Percentiles rank a stretch among this genome's conserved stretches.
Conservation (phyloP, 768 basidiomycete genomes). For the Mycena polygramma region DNA sequence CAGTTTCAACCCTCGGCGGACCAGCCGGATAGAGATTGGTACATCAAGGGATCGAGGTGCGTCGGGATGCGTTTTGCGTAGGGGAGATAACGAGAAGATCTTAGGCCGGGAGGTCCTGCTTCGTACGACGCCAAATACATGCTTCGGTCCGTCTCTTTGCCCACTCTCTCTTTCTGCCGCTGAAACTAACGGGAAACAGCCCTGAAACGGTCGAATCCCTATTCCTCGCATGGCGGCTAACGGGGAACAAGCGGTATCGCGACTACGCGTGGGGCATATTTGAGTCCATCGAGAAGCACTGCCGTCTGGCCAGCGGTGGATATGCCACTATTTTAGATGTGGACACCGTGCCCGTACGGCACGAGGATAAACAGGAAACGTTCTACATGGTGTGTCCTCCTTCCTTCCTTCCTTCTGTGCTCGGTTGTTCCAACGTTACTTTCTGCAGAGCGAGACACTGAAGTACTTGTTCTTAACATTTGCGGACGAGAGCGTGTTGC, state of each 20-base stretch:
- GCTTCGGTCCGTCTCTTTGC: conserved; percentile 36
- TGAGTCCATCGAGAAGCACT: conserved; percentile 77
- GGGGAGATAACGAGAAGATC: too few species aligned
- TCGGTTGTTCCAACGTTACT: not conserved
- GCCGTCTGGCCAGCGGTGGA: conserved; percentile 68
- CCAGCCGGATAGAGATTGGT: conserved; percentile 67
- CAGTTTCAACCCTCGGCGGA: conserved; percentile 65
- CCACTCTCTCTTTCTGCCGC: not conserved
- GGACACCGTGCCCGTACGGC: conserved; percentile 66
- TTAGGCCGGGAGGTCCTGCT: conserved; percentile 40
- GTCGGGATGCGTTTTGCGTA: conserved; percentile 17
- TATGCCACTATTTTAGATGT: conserved; percentile 79
- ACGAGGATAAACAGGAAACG: conserved; percentile 85
- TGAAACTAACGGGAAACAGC: conserved; percentile 44
- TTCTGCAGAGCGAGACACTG: conserved; percentile 73
- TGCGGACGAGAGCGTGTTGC: conserved; percentile 68
- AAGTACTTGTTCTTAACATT: conserved; percentile 85
- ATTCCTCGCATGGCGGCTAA: conserved; percentile 80
- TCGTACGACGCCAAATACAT: conserved; percentile 42
- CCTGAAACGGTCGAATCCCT: conserved; percentile 87
- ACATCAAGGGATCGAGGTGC: conserved; percentile 72
- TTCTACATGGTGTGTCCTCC: conserved; percentile 71
- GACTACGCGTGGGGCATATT: conserved; percentile 82
- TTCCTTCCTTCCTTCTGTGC: not conserved
- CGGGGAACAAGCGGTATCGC: conserved; percentile 75